These are phyloP conservation scores for Colletotrichum sp. DNA, from an alignment of 2,329 filamentous ascomycete species.

Conservation along the genomic window DNA sequence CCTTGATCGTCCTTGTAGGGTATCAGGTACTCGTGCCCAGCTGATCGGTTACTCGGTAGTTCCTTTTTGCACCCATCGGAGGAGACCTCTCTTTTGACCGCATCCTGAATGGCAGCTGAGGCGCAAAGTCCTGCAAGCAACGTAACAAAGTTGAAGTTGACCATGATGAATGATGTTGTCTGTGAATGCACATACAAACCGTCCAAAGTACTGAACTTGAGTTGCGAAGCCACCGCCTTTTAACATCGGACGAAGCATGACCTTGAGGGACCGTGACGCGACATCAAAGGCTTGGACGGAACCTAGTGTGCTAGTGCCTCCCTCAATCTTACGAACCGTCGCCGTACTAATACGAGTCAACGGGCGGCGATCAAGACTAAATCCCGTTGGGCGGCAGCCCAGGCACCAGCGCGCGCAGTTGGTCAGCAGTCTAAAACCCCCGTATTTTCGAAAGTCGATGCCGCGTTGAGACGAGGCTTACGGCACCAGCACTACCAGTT, in stretches of 20 bases:
- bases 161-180: background rate
- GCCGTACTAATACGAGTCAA: background rate
- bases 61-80: background rate
- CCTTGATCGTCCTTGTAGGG: conserved; percentile 32
- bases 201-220: background rate
- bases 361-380: background rate
- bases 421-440: background rate
- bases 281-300: background rate
- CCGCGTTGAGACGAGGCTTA: background rate
- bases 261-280: background rate
- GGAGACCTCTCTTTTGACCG: background rate
- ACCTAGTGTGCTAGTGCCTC: background rate
- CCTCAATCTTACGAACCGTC: background rate
- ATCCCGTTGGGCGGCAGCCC: background rate
- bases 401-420: background rate
- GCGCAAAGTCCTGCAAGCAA: background rate
- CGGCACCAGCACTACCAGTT: background rate
- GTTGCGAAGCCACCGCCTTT: background rate
- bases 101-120: background rate
- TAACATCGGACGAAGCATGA: background rate
- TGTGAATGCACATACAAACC: too few relatives aligned
- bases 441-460: background rate
- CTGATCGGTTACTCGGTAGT: background rate
- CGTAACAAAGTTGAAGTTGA: background rate
- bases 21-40: conserved; percentile 1